These are phyloP conservation scores for Amaranthus palmeri DNA, from an alignment of 148 eudicot species.

Conservation along the genomic window DNA sequence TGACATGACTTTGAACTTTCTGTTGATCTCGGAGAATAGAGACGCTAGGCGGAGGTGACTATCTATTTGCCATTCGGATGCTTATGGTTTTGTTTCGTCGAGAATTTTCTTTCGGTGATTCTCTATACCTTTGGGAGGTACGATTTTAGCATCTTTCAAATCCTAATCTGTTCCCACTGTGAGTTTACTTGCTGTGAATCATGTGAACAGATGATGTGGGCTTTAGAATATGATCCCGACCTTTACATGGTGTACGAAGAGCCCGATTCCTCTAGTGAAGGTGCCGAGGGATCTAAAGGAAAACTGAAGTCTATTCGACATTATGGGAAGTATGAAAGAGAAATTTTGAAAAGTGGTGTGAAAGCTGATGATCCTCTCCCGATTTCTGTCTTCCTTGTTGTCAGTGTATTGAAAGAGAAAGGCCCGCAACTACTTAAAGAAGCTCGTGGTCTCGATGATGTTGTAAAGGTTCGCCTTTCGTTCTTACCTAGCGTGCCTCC, in stretches of 20 bases:
- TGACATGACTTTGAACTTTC: not conserved
- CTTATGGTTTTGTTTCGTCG: conserved; percentile 99
- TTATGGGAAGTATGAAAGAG: conserved; percentile 89
- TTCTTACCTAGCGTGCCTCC: not conserved
- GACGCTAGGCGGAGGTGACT: conserved; percentile 86
- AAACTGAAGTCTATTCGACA: conserved; percentile 73
- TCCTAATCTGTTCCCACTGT: not conserved
- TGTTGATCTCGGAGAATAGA: conserved; percentile 50
- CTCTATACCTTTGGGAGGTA: conserved; percentile 99
- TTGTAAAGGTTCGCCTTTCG: conserved; percentile 64
- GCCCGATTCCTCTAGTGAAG: conserved; percentile 38
- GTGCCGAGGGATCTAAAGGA: conserved; percentile 54
- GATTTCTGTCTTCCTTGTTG: conserved; percentile 90
- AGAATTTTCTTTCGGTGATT: conserved; percentile 90
- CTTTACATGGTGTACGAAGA: conserved; percentile 65
- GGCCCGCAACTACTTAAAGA: conserved; percentile 69
- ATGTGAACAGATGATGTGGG: conserved; percentile 95
- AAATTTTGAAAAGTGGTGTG: conserved; percentile 57
- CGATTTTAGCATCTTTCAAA: conserved; percentile 2
- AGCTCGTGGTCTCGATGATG: conserved; percentile 96
- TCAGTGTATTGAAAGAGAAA: conserved; percentile 85
- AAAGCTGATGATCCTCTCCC: conserved; percentile 68
- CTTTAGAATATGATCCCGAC: conserved; percentile 89
- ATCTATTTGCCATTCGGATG: conserved; percentile 94
- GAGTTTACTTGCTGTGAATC: not conserved